Conservation (phyloP, 2,329 filamentous ascomycete genomes). For the Colletotrichum sp. region DNA sequence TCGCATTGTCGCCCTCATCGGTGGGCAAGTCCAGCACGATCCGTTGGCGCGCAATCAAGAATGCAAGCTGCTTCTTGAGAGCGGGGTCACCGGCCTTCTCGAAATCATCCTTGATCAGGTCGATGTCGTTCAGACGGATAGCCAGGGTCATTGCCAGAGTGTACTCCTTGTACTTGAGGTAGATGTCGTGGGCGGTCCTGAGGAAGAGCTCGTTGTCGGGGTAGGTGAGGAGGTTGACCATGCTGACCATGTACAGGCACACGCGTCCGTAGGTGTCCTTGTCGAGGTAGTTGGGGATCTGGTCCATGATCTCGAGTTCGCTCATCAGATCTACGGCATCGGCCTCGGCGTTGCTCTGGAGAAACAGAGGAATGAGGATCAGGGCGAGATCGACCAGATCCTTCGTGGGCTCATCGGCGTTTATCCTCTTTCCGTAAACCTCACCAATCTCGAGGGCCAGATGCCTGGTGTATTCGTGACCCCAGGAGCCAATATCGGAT, state of each 20-base stretch:
- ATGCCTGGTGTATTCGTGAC: conserved; percentile 97
- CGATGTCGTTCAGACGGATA: conserved; percentile 87
- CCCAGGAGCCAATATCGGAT: conserved; percentile 95
- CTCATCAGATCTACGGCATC: conserved; percentile 97
- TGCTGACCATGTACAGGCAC: conserved; percentile 98
- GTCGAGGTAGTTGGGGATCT: conserved; percentile 88
- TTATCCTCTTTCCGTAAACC: conserved; percentile 87
- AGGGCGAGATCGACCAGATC: conserved; percentile 87
- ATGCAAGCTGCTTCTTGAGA: conserved; percentile 91
- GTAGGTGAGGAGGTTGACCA: conserved; percentile 97
- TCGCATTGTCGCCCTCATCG: not conserved
- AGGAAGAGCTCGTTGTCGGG: conserved; percentile 97
- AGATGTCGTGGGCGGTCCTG: conserved; percentile 90
- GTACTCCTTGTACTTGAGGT: conserved; percentile 90
- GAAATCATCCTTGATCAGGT: conserved; percentile 84
- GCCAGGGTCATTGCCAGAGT: conserved; percentile 93
- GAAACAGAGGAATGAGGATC: conserved; percentile 88
- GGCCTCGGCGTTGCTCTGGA: conserved; percentile 97
- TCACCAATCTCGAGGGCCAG: conserved; percentile 94
- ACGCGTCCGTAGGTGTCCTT: conserved; percentile 92
- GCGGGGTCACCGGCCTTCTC: conserved; percentile 79
- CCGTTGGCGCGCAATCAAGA: conserved; percentile 89
- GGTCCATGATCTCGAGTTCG: conserved; percentile 95
- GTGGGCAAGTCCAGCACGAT: conserved; percentile 76
- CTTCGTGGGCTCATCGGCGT: conserved; percentile 81